phyloP scores from a whole-genome alignment of 768 basidiomycete species.

The Boletus vinaceobasis region DNA sequence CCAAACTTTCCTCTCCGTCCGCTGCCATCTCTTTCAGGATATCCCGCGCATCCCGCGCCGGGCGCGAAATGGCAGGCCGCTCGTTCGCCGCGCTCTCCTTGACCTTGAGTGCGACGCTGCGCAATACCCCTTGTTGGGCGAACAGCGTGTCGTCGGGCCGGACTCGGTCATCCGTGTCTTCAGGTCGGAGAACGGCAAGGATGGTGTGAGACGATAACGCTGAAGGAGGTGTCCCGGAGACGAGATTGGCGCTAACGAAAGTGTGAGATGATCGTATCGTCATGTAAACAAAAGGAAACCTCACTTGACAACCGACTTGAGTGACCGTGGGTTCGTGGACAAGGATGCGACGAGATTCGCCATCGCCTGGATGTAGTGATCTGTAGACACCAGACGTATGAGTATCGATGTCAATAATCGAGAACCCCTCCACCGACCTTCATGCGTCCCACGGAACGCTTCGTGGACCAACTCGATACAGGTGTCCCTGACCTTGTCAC shows the following conservation, averaged over 20 bases:
- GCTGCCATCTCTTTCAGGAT: constrained; percentile 41
- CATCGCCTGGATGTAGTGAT: constrained; percentile 65
- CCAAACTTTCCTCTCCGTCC: constrained; percentile 24
- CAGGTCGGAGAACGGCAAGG: constrained; percentile 50
- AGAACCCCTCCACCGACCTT: constrained; percentile 42
- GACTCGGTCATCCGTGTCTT: constrained; percentile 33
- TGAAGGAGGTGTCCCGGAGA: constrained; percentile 66
- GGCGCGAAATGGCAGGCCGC: constrained; percentile 67
- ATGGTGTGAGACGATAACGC: constrained; percentile 59
- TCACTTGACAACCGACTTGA: constrained; percentile 67
- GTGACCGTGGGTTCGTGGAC: constrained; percentile 56
- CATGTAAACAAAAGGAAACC: constrained; percentile 24
- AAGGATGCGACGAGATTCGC: constrained; percentile 63
- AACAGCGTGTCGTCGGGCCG: constrained; percentile 39
- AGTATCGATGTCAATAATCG: not conserved
- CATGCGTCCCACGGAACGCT: constrained; percentile 69
- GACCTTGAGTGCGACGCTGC: constrained; percentile 68
- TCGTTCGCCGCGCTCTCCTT: constrained; percentile 67
- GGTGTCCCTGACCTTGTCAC: constrained; percentile 67
- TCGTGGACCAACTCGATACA: constrained; percentile 76
- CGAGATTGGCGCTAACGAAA: constrained; percentile 51
- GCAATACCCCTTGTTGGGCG: constrained; percentile 63
- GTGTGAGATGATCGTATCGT: constrained; percentile 4
- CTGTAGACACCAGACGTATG: constrained; percentile 36
- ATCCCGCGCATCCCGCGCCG: constrained; percentile 81